Evolutionary conservation across 202 grass and related monocot species (phyloP).

Genomic region (Dendrocalamus latiflorus): DNA sequence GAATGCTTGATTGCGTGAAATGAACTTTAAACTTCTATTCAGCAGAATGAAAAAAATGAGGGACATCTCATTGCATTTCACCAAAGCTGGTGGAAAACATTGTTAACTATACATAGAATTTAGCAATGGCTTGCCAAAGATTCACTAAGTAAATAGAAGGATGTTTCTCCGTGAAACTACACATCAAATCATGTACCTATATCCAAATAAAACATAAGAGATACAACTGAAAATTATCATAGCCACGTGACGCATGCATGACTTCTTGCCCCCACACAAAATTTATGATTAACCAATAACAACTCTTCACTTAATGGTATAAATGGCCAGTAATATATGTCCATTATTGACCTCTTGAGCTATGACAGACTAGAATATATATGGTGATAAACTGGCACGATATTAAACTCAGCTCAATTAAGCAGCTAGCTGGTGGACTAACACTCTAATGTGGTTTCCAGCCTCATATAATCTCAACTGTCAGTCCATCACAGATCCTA

Average conservation of each 20-base stretch:
- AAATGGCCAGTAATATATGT: background rate
- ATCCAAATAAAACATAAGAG: background rate
- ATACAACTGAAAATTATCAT: background rate
- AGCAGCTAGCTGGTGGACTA: too few relatives aligned
- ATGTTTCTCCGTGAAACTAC: background rate
- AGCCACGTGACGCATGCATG: background rate
- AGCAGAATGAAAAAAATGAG: too few relatives aligned
- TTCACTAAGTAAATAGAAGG: background rate
- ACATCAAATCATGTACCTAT: background rate
- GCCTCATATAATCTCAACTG: background rate
- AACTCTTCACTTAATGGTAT: background rate
- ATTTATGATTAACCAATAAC: background rate
- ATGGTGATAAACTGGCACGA: background rate
- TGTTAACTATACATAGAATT: background rate
- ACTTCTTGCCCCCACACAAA: background rate
- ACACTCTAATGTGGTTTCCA: too few relatives aligned
- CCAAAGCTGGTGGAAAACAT: background rate
- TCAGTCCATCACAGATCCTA: background rate
- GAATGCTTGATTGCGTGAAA: background rate
- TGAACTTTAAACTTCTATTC: background rate
- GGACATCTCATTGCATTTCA: too few relatives aligned
- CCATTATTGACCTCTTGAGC: background rate
- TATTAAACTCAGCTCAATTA: too few relatives aligned
- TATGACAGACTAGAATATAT: background rate
- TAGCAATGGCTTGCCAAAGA: background rate